Evolutionary conservation across 202 grass and related monocot species (phyloP), one percentile per base, ranked within the genome.

Genomic region (Digitaria exilis): DNA sequence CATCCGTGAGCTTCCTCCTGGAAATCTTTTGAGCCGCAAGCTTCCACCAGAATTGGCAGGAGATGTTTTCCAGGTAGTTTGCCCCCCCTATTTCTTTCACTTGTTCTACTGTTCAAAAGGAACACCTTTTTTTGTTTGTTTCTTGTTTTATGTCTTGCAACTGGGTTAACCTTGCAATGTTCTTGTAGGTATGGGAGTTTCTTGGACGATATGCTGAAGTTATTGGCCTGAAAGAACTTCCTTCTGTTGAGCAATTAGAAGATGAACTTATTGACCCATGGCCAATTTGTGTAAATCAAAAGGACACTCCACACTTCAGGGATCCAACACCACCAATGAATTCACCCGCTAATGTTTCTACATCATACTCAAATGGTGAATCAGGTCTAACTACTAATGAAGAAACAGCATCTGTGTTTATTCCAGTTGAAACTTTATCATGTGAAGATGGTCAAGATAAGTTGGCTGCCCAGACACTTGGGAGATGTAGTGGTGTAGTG

Each of bases 261-360:
- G 85, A 96, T 85, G 96, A 99, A 83, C 96, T 99, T 73, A 87
- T 99, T 84, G 87, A 99, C 65, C 93, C 91, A 50, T 99, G 96
- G 96, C 96, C 93, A 79, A 45, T 88, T 75, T 82, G 71, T 65
- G 62, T 78, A 82, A 82, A 92, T 83, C 77, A 86, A 44, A 89
- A 83, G 41, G 79, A 87, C 31, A 84, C 69, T 74, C 81, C 87
- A 10, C 52, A 89, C 56, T 19, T 28, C 65, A 91, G 43, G 65
- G 87, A 97, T 70, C 82, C 83, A 45, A 82, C 66, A 76, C 77
- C 82, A 66, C 65, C 69, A 29, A 75, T 77, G 42, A 84, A 78
- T 94, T 84, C 84, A 65, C 75, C 78, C 68, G 72, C 75, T 79
- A 87, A 88, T 93, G 61, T 78, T 75, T 86, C 82, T 75, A 73